Conservation (phyloP, 306 rosid species). For the Cucurbita ficifolia region DNA sequence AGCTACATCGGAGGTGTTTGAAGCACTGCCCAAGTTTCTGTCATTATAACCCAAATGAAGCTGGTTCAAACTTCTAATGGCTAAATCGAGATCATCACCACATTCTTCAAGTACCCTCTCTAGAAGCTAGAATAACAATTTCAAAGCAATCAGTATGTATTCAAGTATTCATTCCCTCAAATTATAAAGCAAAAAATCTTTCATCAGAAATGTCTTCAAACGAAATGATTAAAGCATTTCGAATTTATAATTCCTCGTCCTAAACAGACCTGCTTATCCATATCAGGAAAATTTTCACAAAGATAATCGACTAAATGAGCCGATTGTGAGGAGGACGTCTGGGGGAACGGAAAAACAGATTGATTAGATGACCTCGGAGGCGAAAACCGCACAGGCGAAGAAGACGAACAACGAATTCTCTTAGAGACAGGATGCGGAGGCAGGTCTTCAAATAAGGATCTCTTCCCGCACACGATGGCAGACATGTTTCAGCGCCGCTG, state of each 20-base stretch:
- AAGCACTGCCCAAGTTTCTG: constrained; percentile 18
- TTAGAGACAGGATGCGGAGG: constrained; percentile 42
- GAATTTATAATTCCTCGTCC: no score
- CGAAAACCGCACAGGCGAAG: constrained; percentile 43
- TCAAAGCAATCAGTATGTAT: not conserved
- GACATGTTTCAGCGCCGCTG: constrained; percentile 71
- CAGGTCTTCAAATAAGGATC: constrained; percentile 74
- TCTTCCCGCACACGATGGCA: constrained; percentile 94
- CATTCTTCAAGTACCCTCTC: constrained; percentile 70
- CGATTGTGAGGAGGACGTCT: constrained; percentile 15
- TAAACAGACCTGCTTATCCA: constrained; percentile 57
- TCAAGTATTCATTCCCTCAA: not conserved
- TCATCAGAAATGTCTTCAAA: not conserved
- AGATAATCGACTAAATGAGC: constrained; percentile 35
- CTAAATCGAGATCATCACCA: constrained; percentile 60
- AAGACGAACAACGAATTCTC: constrained; percentile 51
- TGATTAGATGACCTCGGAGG: constrained; percentile 20
- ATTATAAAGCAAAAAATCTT: not conserved
- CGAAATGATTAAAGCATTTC: no score
- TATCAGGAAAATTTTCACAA: constrained; percentile 43
- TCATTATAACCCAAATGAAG: constrained; percentile 34
- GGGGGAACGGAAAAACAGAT: constrained; percentile 14
- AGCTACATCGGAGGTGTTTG: constrained; percentile 10
- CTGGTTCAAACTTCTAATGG: constrained; percentile 53
- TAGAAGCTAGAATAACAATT: constrained; percentile 27